phyloP scores from a whole-genome alignment of 495 filamentous ascomycete species.

The Chaetomium fimeti region DNA sequence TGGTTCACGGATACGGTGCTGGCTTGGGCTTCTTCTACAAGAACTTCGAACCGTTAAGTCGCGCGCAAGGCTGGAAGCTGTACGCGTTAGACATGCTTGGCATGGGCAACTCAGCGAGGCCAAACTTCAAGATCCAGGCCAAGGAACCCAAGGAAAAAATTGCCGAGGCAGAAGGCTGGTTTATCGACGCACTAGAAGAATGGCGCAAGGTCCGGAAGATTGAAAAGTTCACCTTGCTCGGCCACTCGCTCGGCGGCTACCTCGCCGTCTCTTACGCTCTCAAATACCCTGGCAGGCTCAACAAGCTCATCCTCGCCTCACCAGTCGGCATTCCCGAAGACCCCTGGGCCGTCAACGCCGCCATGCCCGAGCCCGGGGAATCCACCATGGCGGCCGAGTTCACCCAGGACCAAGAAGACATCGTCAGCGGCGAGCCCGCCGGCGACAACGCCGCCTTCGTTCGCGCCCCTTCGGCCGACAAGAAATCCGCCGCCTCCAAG shows the following conservation, averaged over 20 bases:
- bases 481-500: conserved; percentile 32
- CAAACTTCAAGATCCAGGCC: conserved; percentile 76
- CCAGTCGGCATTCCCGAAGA: conserved; percentile 95
- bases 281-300: conserved; percentile 89
- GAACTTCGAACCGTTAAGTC: conserved; percentile 85
- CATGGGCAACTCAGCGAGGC: conserved; percentile 87
- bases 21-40: conserved; percentile 97
- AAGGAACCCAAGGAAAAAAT: conserved; percentile 81
- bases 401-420: conserved; percentile 67
- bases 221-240: conserved; percentile 87
- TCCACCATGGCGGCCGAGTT: conserved; percentile 71
- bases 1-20: conserved; percentile 96
- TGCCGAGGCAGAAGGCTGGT: conserved; percentile 90
- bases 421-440: conserved; percentile 36
- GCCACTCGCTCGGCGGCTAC: conserved; percentile 92
- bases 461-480: conserved; percentile 25
- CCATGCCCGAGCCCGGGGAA: conserved; percentile 71
- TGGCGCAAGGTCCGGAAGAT: conserved; percentile 87
- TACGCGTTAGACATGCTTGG: conserved; percentile 91
- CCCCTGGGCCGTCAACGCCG: conserved; percentile 80
- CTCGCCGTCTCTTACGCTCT: conserved; percentile 91
- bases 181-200: conserved; percentile 93
- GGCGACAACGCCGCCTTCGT: conserved; percentile 26
- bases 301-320: conserved; percentile 92
- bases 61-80: conserved; percentile 77